Percentiles rank a stretch among this genome's conserved stretches.
Evolutionary conservation across 257 asterid species (phyloP).

Genomic region (Fraxinus pennsylvanica): DNA sequence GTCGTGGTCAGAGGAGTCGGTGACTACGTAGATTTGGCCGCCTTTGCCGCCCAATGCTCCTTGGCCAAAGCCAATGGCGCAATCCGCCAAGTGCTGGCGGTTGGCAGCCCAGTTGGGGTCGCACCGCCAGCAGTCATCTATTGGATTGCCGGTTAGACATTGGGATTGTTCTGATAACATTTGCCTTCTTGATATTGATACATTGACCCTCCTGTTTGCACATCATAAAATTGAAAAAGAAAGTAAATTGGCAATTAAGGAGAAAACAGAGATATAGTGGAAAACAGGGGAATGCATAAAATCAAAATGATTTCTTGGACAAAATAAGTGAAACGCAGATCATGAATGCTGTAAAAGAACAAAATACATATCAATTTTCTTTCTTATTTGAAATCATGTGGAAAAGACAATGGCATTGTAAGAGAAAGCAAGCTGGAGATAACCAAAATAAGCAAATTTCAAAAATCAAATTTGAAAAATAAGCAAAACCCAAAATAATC

Average conservation of each 20-base stretch:
- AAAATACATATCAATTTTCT: background rate
- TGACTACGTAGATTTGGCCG: slow-evolving; percentile 62
- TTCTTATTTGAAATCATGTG: background rate
- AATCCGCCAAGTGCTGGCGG: slow-evolving; percentile 81
- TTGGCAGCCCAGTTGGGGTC: slow-evolving; percentile 68
- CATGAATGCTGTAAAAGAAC: background rate
- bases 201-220: slow-evolving; percentile 60
- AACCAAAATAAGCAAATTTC: no score
- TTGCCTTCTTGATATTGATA: slow-evolving; percentile 56
- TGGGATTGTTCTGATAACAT: slow-evolving; percentile 45
- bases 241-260: background rate
- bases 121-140: slow-evolving; percentile 98
- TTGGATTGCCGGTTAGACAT: slow-evolving; percentile 90
- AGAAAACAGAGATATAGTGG: background rate
- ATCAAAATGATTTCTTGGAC: slow-evolving; percentile 35
- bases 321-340: slow-evolving; percentile 6
- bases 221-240: slow-evolving; percentile 9
- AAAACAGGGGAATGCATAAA: slow-evolving; percentile 19
- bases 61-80: slow-evolving; percentile 77
- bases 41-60: slow-evolving; percentile 76
- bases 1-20: slow-evolving; percentile 83
- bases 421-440: no score
- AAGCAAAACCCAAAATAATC: slow-evolving; percentile 4
- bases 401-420: background rate
- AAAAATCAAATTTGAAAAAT: background rate